Evolutionary conservation across 139 green algal genomes (phyloP), one percentile per base, ranked within the genome.

Genomic region (Chlorella vulgaris): DNA sequence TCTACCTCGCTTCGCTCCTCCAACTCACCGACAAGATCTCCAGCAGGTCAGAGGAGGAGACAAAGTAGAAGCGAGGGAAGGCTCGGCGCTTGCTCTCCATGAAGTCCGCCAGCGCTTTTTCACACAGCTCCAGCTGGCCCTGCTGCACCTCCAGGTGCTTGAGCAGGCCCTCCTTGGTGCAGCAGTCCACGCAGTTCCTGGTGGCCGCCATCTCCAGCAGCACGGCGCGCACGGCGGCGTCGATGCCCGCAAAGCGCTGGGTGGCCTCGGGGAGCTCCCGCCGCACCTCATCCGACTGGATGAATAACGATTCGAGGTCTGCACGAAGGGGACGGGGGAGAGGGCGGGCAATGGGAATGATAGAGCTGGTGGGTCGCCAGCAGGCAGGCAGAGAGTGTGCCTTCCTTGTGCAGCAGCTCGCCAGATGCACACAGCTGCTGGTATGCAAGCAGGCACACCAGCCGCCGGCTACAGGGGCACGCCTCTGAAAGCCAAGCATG

Each of bases 61-160:
- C 93, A 83, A 98, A 98, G 88, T 98, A 98, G 88, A 98, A 98
- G 38, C 95, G 90, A 1, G 95, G 95, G 83, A 98, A 98, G 22
- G 92, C 91, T 2, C 95, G 90, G 36, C 94, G 89, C 86, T 98
- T 98, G 42, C 92, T 96, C 86, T 98, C 95, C 84, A 97, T 85
- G 83, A 97, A 98, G 69, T 96, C 61, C 73, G 40, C 62, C 26
- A 75, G 47, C 2, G 51, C 93, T 89, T 98, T 98, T 85, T 98
- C 94, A 84, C 95, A 97, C 87, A 93, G 85, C 88, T 98, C 95
- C 60, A 98, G 91, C 84, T 94, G 86, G 2, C 69, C 65, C 53
- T 97, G 91, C 90, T 96, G 91, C 70, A 90, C 90, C 80, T 98
- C 94, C 53, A 98, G 89, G 29, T 91, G 82, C 90, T 98, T 93